Conservation (phyloP, 208 protist genomes). For the Ichthyophonus hoferi region DNA sequence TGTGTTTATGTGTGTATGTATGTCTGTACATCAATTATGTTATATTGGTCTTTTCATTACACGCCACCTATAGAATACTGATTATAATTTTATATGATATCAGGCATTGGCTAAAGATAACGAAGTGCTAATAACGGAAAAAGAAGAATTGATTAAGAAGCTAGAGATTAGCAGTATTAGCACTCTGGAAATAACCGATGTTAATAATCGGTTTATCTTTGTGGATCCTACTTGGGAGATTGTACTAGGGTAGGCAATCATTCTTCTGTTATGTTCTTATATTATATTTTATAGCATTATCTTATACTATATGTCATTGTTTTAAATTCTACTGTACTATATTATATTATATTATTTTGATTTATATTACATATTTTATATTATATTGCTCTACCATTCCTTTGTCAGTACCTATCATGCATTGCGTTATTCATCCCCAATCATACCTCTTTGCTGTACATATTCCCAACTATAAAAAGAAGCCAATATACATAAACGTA, state of each 20-base stretch:
- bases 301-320: no score
- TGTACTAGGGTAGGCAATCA: constrained; percentile 39
- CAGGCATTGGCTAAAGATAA: background rate
- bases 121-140: background rate
- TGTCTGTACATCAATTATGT: background rate
- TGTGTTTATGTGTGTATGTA: background rate
- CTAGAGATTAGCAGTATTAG: constrained; percentile 7
- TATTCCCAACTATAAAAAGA: no score
- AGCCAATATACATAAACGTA: no score
- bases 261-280: no score
- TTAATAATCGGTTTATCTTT: constrained; percentile 17
- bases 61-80: background rate
- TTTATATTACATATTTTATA: no score
- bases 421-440: no score
- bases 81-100: background rate
- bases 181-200: constrained; percentile 38
- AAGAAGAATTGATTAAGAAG: background rate
- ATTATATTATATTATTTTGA: no score
- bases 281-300: no score
- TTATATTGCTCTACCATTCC: no score
- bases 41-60: background rate
- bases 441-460: no score
- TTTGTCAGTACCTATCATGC: no score
- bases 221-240: constrained; percentile 46
- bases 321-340: no score